Conservation (phyloP, 1,139 yeast species). For the Yamadazyma membranifaciens region DNA sequence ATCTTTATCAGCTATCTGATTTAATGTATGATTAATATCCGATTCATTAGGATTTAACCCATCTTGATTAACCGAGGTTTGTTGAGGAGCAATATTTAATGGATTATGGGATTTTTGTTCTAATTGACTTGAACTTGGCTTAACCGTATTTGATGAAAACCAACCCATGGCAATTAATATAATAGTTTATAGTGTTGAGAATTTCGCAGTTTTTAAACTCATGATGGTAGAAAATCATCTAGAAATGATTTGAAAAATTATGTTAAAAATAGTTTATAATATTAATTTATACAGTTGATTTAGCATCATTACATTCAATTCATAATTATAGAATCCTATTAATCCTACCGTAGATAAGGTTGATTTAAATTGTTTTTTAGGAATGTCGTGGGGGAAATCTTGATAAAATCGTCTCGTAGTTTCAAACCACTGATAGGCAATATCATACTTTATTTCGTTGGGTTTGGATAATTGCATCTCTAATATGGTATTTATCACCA, state of each 20-base stretch:
- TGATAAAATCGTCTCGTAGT: constrained; percentile 12
- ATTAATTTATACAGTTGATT: constrained; percentile 28
- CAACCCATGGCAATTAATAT: constrained; percentile 13
- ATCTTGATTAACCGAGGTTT: not conserved
- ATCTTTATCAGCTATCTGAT: constrained; percentile 26
- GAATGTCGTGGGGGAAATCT: constrained; percentile 8
- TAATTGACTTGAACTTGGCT: constrained; percentile 19
- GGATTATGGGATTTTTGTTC: constrained; percentile 39
- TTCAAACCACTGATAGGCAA: constrained; percentile 27
- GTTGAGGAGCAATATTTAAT: constrained; percentile 11
- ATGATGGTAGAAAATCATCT: not conserved
- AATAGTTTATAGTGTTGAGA: not conserved
- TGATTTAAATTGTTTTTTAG: constrained; percentile 13
- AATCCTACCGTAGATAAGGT: constrained; percentile 9
- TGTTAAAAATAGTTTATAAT: not conserved
- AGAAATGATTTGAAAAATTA: no score
- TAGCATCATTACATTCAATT: constrained; percentile 30
- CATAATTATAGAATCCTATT: constrained; percentile 22
- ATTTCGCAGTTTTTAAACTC: constrained; percentile 5
- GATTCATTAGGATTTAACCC: constrained; percentile 14
- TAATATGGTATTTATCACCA: constrained; percentile 29
- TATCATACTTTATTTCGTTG: constrained; percentile 28
- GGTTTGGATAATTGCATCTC: constrained; percentile 31
- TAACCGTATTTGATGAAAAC: constrained; percentile 11
- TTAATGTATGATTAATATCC: constrained; percentile 39